phyloP scores from a whole-genome alignment of 768 basidiomycete genomes.

The Calocybe gangraenosa region DNA sequence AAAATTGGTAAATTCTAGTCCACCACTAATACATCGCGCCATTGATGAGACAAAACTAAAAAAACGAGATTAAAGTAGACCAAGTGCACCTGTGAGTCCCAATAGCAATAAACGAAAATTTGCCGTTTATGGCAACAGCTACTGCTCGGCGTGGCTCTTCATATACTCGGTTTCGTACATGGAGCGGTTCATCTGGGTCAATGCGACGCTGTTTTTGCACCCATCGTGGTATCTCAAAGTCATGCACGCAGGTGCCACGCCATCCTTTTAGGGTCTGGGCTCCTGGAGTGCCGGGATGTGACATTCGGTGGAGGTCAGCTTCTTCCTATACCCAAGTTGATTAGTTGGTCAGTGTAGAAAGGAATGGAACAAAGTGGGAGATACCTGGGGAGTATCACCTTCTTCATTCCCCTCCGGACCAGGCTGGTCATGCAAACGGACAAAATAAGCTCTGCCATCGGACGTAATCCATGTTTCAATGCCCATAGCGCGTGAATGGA shows the following conservation, averaged over 20 bases:
- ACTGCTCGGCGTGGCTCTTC: constrained; percentile 65
- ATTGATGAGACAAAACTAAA: not conserved
- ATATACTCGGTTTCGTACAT: constrained; percentile 33
- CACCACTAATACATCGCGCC: constrained; percentile 42
- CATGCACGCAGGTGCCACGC: constrained; percentile 79
- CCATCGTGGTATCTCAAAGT: constrained; percentile 72
- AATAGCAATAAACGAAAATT: constrained; percentile 79
- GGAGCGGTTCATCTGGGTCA: constrained; percentile 39
- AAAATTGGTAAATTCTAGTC: constrained; percentile 62
- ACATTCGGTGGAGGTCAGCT: constrained; percentile 10
- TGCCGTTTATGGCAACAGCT: constrained; percentile 64
- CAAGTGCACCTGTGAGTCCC: constrained; percentile 73
- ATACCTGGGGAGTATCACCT: constrained; percentile 20
- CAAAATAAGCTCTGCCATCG: constrained; percentile 80
- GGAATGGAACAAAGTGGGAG: not conserved
- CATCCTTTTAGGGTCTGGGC: constrained; percentile 35
- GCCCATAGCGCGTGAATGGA: constrained; percentile 50
- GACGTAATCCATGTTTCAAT: constrained; percentile 84
- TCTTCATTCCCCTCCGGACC: constrained; percentile 19
- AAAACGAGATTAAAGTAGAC: not conserved
- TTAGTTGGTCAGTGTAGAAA: not conserved
- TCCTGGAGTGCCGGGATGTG: constrained; percentile 17
- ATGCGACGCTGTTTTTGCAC: constrained; percentile 69
- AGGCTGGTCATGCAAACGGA: constrained; percentile 50
- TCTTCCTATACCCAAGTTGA: constrained; percentile 7